Conservation (phyloP, 108 stramenopile genomes). For the Skeletonema tropicum region DNA sequence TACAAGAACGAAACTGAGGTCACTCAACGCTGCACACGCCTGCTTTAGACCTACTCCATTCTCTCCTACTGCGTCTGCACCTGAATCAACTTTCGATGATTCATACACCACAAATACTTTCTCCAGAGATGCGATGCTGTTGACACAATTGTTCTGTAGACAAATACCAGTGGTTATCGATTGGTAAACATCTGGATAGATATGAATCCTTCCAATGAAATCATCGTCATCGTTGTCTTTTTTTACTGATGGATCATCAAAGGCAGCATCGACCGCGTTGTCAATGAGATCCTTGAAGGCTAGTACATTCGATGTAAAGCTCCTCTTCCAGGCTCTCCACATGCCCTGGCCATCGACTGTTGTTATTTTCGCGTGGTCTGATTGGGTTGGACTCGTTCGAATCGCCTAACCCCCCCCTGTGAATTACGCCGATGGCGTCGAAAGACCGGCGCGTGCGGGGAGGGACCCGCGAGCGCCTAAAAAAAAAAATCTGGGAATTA, state of each 20-base stretch:
- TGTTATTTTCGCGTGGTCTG: background rate
- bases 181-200: conserved; percentile 27
- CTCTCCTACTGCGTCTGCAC: conserved; percentile 35
- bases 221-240: background rate
- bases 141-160: conserved; percentile 46
- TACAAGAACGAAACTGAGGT: conserved; percentile 37
- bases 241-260: conserved; percentile 1
- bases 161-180: conserved; percentile 43
- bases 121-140: conserved; percentile 39
- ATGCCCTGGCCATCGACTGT: conserved; percentile 65
- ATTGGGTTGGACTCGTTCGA: background rate
- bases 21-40: conserved; percentile 31
- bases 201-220: conserved; percentile 34
- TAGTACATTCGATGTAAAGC: conserved; percentile 55
- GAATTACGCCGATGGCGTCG: too few relatives aligned
- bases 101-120: conserved; percentile 56
- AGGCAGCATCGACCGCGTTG: conserved; percentile 73
- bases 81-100: conserved; percentile 46
- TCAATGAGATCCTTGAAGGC: conserved; percentile 74
- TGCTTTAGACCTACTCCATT: conserved; percentile 55
- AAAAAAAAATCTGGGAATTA: too few relatives aligned
- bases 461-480: too few relatives aligned
- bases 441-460: too few relatives aligned
- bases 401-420: too few relatives aligned
- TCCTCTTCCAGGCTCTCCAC: conserved; percentile 71